These are phyloP conservation scores for Solanum hybrid DNA, from an alignment of 305 asterid species.

Conservation along the genomic window DNA sequence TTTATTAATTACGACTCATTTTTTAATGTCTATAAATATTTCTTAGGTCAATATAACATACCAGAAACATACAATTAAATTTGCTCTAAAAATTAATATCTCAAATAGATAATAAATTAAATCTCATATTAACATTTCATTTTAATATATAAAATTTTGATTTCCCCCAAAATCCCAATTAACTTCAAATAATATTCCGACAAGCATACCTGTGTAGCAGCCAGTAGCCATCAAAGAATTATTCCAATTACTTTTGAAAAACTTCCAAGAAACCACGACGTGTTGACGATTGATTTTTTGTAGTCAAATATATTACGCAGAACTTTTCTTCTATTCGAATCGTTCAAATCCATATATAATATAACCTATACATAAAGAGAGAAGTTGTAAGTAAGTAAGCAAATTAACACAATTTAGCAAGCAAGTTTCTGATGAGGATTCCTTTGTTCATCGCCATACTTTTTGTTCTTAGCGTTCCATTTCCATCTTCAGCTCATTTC, in stretches of 20 bases:
- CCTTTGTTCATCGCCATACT: neutral
- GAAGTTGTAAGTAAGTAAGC: neutral
- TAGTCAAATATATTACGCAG: neutral
- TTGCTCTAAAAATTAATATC: neutral
- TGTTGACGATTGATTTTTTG: neutral
- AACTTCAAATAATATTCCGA: neutral
- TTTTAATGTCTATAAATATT: neutral
- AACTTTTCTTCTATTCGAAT: neutral
- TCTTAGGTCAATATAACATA: neutral
- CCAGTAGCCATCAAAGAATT: neutral
- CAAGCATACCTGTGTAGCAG: neutral
- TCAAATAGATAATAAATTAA: neutral
- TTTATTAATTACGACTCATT: neutral
- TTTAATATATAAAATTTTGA: no score
- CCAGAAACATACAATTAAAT: neutral
- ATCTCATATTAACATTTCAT: no score
- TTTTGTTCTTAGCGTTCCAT: neutral
- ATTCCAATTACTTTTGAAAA: neutral
- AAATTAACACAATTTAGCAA: neutral
- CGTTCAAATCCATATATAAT: neutral
- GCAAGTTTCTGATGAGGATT: constrained; percentile 23
- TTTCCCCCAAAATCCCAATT: neutral
- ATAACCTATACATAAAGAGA: neutral
- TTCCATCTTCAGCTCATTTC: constrained; percentile 42
- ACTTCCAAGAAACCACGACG: neutral